Conservation (phyloP, 2,329 filamentous ascomycete genomes). For the Graphilbum ipis-grandicollis region DNA sequence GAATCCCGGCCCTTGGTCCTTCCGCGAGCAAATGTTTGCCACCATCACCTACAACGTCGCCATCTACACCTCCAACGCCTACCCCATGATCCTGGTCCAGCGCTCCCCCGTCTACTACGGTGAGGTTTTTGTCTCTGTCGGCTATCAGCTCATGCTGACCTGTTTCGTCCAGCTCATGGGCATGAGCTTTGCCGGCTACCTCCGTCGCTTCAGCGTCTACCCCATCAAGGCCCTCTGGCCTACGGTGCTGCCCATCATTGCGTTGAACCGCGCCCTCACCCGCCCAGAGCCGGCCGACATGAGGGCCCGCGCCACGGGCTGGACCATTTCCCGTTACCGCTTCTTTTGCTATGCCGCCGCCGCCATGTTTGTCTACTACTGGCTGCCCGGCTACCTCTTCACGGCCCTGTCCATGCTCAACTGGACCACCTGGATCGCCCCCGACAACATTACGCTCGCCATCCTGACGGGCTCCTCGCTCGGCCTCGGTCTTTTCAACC, state of each 20-base stretch:
- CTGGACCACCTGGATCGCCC: conserved; percentile 34
- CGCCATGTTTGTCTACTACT: conserved; percentile 27
- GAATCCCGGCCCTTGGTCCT: conserved; percentile 23
- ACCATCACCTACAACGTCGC: conserved; percentile 22
- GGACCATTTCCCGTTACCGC: conserved; percentile 24
- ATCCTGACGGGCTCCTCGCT: conserved; percentile 22
- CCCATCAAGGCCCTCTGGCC: conserved; percentile 24
- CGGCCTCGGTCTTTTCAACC: conserved; percentile 27
- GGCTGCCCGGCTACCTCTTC: conserved; percentile 29
- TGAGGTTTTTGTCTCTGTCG: conserved; percentile 20
- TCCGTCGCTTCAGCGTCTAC: conserved; percentile 20
- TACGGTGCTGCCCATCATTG: conserved; percentile 19
- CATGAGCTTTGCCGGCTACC: conserved; percentile 23
- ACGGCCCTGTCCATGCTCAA: conserved; percentile 24
- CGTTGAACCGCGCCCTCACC: conserved; percentile 17
- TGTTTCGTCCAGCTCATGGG: conserved; percentile 24
- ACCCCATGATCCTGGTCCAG: conserved; percentile 19
- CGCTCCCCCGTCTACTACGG: conserved; percentile 22
- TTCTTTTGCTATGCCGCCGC: conserved; percentile 22
- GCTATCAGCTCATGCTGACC: conserved; percentile 22
- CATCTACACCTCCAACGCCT: conserved; percentile 18
- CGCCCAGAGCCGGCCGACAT: conserved; percentile 17
- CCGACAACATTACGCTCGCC: conserved; percentile 23
- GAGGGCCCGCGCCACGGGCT: conserved; percentile 19
- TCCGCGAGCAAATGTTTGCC: conserved; percentile 24